Base-by-base conservation (phyloP, 2,329 filamentous ascomycete species). In the Alternaria incomplexa region DNA sequence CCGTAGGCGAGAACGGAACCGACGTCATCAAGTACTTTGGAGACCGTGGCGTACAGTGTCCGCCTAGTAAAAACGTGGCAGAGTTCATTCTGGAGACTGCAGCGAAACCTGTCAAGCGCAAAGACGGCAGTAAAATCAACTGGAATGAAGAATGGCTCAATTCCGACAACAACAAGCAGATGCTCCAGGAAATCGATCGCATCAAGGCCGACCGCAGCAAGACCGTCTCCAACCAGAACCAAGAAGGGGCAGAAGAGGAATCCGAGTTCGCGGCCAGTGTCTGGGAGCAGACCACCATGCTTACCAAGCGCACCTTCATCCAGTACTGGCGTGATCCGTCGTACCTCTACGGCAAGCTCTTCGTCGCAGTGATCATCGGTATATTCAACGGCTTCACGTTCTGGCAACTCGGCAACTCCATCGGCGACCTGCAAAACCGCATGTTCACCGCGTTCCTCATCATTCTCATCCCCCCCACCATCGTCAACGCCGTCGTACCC, bases 341-440 rank as follows among this genome's bases (percentile, higher is more conserved):
- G 1, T 95, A 94, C 77, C 83, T 93, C 58, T 93, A 93, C 77
- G 89, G 90, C 62, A 93, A 93, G 75, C 81, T 95, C 25, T 93
- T 93, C 78, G 86, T 89, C 32, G 85, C 88, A 5, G 87, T 92
- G 61, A 85, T 93, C 64, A 84, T 91, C 47, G 91, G 90, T 15
- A 88, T 93, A 76, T 92, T 93, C 84, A 93, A 92, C 80, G 90
- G 90, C 22, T 93, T 93, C 80, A 93, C 91, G 5, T 93, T 93
- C 81, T 93, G 86, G 83, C 83, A 89, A 69, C 85, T 93, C 4
- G 89, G 89, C 3, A 83, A 89, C 76, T 85, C 84, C 0, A 83
- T 91, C 51, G 84, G 86, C 13, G 90, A 91, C 71, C 89, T 93
- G 85, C 90, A 93, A 74, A 89, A 92, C 79, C 87, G 91, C 70